A percentile compares a stretch with the other conserved stretches of the same genome.
These are phyloP conservation scores for Penicillium concentricum DNA, from an alignment of 2,329 filamentous ascomycete genomes.

Conservation along the genomic window DNA sequence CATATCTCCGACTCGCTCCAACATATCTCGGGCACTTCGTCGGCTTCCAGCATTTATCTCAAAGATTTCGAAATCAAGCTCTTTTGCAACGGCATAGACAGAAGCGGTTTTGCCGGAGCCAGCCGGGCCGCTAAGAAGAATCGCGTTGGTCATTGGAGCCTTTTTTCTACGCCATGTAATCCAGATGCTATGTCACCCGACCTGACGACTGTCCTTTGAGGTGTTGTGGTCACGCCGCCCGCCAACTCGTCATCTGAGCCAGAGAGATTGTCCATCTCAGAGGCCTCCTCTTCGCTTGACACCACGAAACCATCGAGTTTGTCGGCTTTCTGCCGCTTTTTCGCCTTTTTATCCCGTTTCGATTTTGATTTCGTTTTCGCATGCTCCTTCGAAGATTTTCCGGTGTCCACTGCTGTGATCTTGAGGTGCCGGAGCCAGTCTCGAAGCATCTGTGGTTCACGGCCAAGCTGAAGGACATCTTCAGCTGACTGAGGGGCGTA, in stretches of 20 bases:
- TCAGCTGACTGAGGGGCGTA: conserved; percentile 70
- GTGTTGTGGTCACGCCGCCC: conserved; percentile 38
- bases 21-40: conserved; percentile 81
- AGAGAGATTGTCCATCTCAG: conserved; percentile 67
- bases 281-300: conserved; percentile 71
- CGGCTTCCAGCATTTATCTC: conserved; percentile 86
- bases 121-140: conserved; percentile 85
- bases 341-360: conserved; percentile 34
- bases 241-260: conserved; percentile 56
- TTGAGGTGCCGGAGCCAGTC: conserved; percentile 79
- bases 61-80: conserved; percentile 90
- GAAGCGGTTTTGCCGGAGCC: conserved; percentile 93
- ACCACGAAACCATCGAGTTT: conserved; percentile 80
- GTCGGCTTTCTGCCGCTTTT: conserved; percentile 65
- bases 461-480: conserved; percentile 73
- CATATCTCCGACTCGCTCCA: conserved; percentile 95
- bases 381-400: conserved; percentile 36
- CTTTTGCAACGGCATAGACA: conserved; percentile 86
- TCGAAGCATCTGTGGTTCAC: conserved; percentile 68
- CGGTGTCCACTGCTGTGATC: conserved; percentile 72
- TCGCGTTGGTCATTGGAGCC: conserved; percentile 64
- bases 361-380: conserved; percentile 24
- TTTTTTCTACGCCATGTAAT: conserved; percentile 41
- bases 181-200: conserved; percentile 36
- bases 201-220: conserved; percentile 43